These are phyloP conservation scores for Arthrobotrys conoides DNA, from an alignment of 2,329 filamentous ascomycete species.

Conservation along the genomic window DNA sequence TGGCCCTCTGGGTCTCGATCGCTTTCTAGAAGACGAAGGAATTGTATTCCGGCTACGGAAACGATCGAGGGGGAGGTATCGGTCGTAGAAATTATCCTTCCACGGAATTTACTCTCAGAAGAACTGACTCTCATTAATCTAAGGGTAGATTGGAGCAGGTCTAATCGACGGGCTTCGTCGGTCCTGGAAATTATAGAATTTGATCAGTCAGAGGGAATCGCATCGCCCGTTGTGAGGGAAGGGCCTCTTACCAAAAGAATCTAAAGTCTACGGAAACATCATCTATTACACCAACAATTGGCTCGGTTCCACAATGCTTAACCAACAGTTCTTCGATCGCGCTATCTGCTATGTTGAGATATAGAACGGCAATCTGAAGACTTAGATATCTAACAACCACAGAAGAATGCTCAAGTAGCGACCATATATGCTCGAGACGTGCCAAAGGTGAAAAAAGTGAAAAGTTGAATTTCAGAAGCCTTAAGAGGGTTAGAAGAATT, in stretches of 20 bases:
- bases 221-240: background rate
- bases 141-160: conserved; percentile 30
- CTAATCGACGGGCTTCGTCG: conserved; percentile 48
- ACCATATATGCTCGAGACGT: conserved; percentile 77
- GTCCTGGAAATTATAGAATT: conserved; percentile 24
- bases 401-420: conserved; percentile 74
- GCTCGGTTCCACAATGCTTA: conserved; percentile 45
- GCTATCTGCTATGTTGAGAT: conserved; percentile 55
- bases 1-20: conserved; percentile 75
- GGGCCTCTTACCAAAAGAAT: conserved; percentile 38
- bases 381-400: conserved; percentile 33
- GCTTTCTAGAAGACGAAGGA: conserved; percentile 67
- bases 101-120: background rate
- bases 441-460: conserved; percentile 77
- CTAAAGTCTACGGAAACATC: conserved; percentile 32
- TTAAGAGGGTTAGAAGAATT: conserved; percentile 79
- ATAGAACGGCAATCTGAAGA: conserved; percentile 47
- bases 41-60: conserved; percentile 48
- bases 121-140: conserved; percentile 3
- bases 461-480: conserved; percentile 83
- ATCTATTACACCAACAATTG: conserved; percentile 36
- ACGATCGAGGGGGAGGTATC: conserved; percentile 43
- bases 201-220: background rate
- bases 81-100: conserved; percentile 31
- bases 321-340: conserved; percentile 45